Base-by-base conservation (phyloP, 495 filamentous ascomycete genomes). In the Jackrogersella minutella region DNA sequence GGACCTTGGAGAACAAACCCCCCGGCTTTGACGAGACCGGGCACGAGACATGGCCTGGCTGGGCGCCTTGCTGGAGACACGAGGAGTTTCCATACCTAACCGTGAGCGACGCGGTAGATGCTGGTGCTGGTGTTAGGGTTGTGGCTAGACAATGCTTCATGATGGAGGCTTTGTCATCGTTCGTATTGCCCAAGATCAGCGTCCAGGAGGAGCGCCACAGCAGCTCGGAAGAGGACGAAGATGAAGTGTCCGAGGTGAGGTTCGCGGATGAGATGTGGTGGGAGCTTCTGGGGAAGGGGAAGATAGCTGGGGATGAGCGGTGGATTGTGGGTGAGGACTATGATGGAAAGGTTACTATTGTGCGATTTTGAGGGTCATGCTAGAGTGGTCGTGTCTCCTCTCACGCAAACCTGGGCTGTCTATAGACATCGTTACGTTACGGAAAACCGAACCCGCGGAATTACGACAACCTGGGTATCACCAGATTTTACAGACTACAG, bases 301-400 rank as follows among this genome's bases (percentile, higher is more conserved):
- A 80, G 63, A 83, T 91, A 21, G 79, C 73, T 43, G 88, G 88
- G 0, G 85, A 87, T 63, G 88, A 91, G 70, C 70, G 83, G 24
- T 90, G 87, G 80, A 41, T 90, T 14, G 66, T 90, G 9, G 88
- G 88, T 3, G 85, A 89, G 73, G 86, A 86, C 64, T 56, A 69
- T 1, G 70, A 74, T 8, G 78, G 83, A 30, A 79, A 80, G 47
- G 72, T 90, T 41, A 84, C 86, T 0, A 70, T 90, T 55, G 75
- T 85, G 61, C 63, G 82, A 46, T 90, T 90, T 54, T 82, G 61
- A 73, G 44, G 44, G 13, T 28, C 10, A 5, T 47, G 21, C 22
- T 28, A 47, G n/a, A 11, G 14, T 36, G 33, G 16, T 5, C 24
- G n/a, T 14, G n/a, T 13, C 13, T 10, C 44, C 16, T 10, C 2